Percentiles rank a stretch among this genome's conserved stretches.
These are phyloP conservation scores for Guyanaporus albipodus DNA, from an alignment of 768 basidiomycete species.

Conservation along the genomic window DNA sequence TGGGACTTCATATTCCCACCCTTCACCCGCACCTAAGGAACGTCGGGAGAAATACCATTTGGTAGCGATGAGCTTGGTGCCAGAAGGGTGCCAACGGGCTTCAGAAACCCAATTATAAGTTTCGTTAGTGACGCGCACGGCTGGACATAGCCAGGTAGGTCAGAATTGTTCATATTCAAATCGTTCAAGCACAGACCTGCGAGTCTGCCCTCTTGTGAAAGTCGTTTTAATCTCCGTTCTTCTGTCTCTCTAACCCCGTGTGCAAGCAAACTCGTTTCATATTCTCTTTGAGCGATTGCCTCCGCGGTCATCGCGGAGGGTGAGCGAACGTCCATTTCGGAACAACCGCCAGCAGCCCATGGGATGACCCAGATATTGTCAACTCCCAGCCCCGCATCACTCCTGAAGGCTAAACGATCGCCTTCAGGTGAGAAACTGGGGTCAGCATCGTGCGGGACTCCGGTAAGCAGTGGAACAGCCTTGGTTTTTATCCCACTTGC, in stretches of 20 bases:
- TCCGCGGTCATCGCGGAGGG: conserved; percentile 30
- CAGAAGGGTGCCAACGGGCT: conserved; percentile 66
- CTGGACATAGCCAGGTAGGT: conserved; percentile 19
- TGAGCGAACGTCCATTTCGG: conserved; percentile 51
- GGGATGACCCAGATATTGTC: conserved; percentile 72
- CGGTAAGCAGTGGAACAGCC: conserved; percentile 58
- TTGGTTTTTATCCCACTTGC: conserved; percentile 24
- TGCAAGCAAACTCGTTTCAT: conserved; percentile 47
- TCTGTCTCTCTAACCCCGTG: conserved; percentile 49
- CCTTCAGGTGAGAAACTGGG: conserved; percentile 71
- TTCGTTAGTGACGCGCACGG: conserved; percentile 61
- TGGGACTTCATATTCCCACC: conserved; percentile 63
- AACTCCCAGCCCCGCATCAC: conserved; percentile 67
- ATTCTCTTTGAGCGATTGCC: conserved; percentile 35
- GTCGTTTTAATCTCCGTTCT: conserved; percentile 43
- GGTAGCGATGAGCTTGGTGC: conserved; percentile 60
- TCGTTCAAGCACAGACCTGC: conserved; percentile 29
- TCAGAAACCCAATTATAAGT: conserved; percentile 71
- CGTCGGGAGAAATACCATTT: conserved; percentile 71
- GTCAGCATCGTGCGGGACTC: conserved; percentile 67
- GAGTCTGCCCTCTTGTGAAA: conserved; percentile 57
- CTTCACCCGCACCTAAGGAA: conserved; percentile 68
- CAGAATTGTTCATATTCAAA: conserved; percentile 1
- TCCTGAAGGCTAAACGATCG: conserved; percentile 60
- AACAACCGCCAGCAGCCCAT: conserved; percentile 56